Evolutionary conservation across 169 alveolate genomes (phyloP).

Genomic region (Sarcocystis neurona): DNA sequence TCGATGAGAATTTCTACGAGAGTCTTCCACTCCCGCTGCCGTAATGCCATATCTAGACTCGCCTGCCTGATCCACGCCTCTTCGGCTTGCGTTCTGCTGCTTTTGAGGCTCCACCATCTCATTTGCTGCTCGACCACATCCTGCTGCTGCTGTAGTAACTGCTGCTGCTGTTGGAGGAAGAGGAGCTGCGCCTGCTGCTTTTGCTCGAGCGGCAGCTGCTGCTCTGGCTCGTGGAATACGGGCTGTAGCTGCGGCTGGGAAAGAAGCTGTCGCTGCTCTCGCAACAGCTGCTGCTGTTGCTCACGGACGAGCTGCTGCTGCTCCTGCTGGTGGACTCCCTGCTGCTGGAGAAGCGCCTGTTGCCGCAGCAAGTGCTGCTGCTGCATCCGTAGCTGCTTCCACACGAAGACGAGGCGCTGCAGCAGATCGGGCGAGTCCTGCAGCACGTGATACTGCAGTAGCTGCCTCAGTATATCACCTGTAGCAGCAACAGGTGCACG

Average conservation of each 20-base stretch:
- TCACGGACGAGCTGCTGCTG: too few relatives aligned
- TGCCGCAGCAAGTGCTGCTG: conserved; percentile 2
- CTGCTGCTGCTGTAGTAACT: too few relatives aligned
- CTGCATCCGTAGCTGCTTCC: conserved; percentile 33
- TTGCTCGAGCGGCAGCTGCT: too few relatives aligned
- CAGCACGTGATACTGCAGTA: conserved; percentile 70
- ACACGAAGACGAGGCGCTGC: conserved; percentile 26
- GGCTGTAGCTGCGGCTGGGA: too few relatives aligned
- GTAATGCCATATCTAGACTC: conserved; percentile 50
- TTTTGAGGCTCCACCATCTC: not conserved
- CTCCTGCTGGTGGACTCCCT: too few relatives aligned
- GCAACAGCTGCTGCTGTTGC: too few relatives aligned
- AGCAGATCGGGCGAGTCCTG: conserved; percentile 37
- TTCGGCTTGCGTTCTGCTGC: not conserved
- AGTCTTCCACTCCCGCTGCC: conserved; percentile 45
- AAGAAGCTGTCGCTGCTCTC: too few relatives aligned
- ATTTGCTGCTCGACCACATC: not conserved
- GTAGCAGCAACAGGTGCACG: not conserved
- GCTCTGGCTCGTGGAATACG: too few relatives aligned
- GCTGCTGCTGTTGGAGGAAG: too few relatives aligned
- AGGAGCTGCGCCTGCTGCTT: too few relatives aligned
- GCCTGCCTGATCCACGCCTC: conserved; percentile 49
- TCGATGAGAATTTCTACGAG: conserved; percentile 52
- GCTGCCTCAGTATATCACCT: conserved; percentile 69
- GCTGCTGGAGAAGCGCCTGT: too few relatives aligned